These are phyloP conservation scores for Microdochium paspali DNA, from an alignment of 2,329 filamentous ascomycete genomes.

Conservation along the genomic window DNA sequence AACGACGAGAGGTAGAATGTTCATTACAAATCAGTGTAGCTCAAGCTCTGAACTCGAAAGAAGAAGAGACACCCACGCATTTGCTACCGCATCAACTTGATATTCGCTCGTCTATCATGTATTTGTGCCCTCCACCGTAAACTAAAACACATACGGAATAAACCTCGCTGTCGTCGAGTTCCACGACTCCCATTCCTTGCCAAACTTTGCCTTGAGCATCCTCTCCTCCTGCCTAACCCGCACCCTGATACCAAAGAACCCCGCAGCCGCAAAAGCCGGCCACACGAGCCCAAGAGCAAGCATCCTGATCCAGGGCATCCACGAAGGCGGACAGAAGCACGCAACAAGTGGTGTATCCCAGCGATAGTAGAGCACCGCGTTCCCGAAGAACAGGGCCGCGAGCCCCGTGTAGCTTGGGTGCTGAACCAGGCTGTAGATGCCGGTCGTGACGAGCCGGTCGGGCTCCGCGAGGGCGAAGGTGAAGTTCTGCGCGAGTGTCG, in stretches of 20 bases:
- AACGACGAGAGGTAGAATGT: neutral
- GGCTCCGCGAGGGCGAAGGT: slow-evolving; percentile 41
- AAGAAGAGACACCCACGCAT: no score
- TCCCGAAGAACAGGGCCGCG: slow-evolving; percentile 20
- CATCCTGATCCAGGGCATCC: slow-evolving; percentile 3
- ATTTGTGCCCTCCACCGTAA: neutral
- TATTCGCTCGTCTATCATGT: no score
- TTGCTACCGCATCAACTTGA: no score
- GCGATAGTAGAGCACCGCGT: slow-evolving; percentile 22
- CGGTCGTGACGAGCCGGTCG: slow-evolving; percentile 31
- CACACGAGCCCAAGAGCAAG: slow-evolving; percentile 14
- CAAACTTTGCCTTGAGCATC: slow-evolving; percentile 38
- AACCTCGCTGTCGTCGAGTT: slow-evolving; percentile 36
- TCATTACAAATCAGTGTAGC: no score
- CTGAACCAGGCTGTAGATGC: slow-evolving; percentile 38
- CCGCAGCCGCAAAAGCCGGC: slow-evolving; percentile 1
- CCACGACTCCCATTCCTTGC: slow-evolving; percentile 37
- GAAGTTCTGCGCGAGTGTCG: slow-evolving; percentile 37
- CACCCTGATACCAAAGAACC: slow-evolving; percentile 2
- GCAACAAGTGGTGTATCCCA: slow-evolving; percentile 24
- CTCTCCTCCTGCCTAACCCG: slow-evolving; percentile 38
- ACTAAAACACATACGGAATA: slow-evolving; percentile 31
- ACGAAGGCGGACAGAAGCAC: slow-evolving; percentile 25
- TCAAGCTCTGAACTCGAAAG: no score
- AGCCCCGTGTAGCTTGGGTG: slow-evolving; percentile 43